Evolutionary conservation across 2,329 filamentous ascomycete genomes (phyloP).

Genomic region (Sporothrix sp.): DNA sequence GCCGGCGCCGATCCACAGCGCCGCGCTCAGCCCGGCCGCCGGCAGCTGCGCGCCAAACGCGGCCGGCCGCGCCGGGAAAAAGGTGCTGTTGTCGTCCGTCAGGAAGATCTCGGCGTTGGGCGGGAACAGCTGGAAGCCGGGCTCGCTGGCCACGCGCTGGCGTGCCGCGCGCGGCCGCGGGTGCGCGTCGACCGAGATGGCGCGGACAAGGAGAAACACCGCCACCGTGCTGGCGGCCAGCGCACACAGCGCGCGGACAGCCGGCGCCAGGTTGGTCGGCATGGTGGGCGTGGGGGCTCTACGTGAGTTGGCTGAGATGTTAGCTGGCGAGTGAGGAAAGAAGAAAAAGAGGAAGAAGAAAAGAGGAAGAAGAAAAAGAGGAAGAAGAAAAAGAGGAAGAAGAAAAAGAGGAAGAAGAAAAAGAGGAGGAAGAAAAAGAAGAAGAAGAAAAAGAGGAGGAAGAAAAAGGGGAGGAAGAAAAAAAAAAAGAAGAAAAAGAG

Average conservation of each 20-base stretch:
- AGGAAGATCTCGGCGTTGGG: slow-evolving; percentile 93
- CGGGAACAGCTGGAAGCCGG: slow-evolving; percentile 70
- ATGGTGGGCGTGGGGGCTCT: too few relatives aligned
- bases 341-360: background rate
- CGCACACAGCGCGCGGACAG: slow-evolving; percentile 11
- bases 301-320: too few relatives aligned
- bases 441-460: too few relatives aligned
- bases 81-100: slow-evolving; percentile 96
- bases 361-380: background rate
- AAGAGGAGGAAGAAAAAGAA: too few relatives aligned
- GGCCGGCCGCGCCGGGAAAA: slow-evolving; percentile 86
- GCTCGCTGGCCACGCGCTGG: background rate
- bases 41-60: slow-evolving; percentile 81
- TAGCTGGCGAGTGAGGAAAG: background rate
- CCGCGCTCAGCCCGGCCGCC: slow-evolving; percentile 67
- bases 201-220: slow-evolving; percentile 7
- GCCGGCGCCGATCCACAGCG: slow-evolving; percentile 86
- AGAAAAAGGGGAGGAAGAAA: too few relatives aligned
- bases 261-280: slow-evolving; percentile 4
- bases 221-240: slow-evolving; percentile 6
- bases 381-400: too few relatives aligned
- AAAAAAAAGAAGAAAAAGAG: too few relatives aligned
- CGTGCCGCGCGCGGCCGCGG: background rate
- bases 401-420: too few relatives aligned
- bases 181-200: background rate